Evolutionary conservation across 2,329 filamentous ascomycete genomes (phyloP).

Genomic region (Xylaria digitata): DNA sequence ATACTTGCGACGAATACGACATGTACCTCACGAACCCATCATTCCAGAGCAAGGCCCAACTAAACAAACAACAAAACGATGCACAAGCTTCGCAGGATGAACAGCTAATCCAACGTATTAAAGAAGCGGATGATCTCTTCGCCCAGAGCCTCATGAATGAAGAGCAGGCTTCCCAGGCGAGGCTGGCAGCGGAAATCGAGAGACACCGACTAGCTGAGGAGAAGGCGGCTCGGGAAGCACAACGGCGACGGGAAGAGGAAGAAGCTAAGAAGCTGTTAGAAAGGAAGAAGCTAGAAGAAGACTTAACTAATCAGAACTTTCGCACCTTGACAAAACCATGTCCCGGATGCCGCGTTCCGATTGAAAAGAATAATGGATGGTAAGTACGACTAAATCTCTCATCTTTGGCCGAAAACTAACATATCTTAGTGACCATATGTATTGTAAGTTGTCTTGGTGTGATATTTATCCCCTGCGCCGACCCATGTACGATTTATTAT

Average conservation of each 20-base stretch:
- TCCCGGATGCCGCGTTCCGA: constrained; percentile 53
- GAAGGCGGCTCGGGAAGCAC: constrained; percentile 4
- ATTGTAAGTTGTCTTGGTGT: constrained; percentile 6
- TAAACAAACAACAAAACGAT: constrained; percentile 57
- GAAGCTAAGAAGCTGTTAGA: constrained; percentile 19
- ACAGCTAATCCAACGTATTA: constrained; percentile 5
- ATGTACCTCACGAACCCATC: constrained; percentile 53
- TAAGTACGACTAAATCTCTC: constrained; percentile 35
- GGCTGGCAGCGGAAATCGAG: constrained; percentile 20
- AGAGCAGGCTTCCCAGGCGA: constrained; percentile 40
- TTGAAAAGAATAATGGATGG: constrained; percentile 58
- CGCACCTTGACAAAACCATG: constrained; percentile 53
- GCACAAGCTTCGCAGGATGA: constrained; percentile 60
- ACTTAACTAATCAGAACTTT: constrained; percentile 41
- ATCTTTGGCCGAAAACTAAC: not conserved
- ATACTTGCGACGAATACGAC: constrained; percentile 59
- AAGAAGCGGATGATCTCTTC: constrained; percentile 55
- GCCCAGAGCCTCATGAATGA: constrained; percentile 46
- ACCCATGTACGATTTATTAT: no score
- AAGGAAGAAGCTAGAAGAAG: constrained; percentile 52
- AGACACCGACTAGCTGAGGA: constrained; percentile 12
- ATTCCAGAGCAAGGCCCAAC: constrained; percentile 54
- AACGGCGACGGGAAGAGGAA: constrained; percentile 26
- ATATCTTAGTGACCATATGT: constrained; percentile 15
- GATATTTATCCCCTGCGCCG: not conserved